A percentile compares a stretch with the other conserved stretches of the same genome.
Evolutionary conservation across 805 yeast genomes (phyloP).

Genomic region (Saccharomyces kudriavzevii): DNA sequence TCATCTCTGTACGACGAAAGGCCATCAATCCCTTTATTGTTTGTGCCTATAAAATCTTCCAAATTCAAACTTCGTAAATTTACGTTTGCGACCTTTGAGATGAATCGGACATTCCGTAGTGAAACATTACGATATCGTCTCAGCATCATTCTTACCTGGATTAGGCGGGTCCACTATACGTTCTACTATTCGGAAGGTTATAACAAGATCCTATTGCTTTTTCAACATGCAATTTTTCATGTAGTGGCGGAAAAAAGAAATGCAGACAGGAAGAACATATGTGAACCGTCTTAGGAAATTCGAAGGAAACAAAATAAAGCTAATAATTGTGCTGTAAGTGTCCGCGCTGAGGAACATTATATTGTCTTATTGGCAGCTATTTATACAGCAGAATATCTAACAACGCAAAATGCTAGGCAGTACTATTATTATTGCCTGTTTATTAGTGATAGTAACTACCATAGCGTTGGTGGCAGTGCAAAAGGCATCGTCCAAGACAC

Average conservation of each 20-base stretch:
- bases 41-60: constrained; percentile 1
- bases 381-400: background rate
- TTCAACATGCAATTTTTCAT: background rate
- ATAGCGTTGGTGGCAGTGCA: constrained; percentile 1
- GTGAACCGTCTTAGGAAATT: background rate
- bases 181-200: background rate
- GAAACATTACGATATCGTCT: background rate
- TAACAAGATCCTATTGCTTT: background rate
- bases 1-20: constrained; percentile 24
- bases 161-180: background rate
- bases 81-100: constrained; percentile 3
- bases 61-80: constrained; percentile 1
- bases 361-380: background rate
- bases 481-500: background rate
- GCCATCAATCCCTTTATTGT: background rate
- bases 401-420: constrained; percentile 7
- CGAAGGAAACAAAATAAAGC: background rate
- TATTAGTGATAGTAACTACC: constrained; percentile 14
- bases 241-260: background rate
- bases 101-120: background rate
- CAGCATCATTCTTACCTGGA: background rate
- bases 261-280: background rate
- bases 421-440: constrained; percentile 11
- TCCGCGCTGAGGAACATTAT: background rate
- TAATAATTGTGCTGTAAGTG: background rate